Percentiles rank a stretch among this genome's conserved stretches.
Conservation (phyloP, 495 filamentous ascomycete genomes). For the Aspergillus campestris region DNA sequence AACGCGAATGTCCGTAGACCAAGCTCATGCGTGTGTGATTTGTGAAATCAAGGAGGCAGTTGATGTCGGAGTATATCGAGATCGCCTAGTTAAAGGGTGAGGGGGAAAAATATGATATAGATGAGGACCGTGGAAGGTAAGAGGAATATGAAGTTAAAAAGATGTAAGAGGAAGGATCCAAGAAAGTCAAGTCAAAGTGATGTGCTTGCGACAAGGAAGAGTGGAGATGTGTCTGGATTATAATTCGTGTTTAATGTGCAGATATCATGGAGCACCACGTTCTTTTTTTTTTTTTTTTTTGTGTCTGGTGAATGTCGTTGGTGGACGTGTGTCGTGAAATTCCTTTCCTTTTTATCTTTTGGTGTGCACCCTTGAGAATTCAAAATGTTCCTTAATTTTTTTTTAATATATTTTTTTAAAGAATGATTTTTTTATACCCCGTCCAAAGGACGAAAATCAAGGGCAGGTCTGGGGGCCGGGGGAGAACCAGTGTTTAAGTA, state of each 20-base stretch:
- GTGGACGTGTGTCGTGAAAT: slow-evolving; percentile 22
- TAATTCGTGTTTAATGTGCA: too few species aligned
- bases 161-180: background rate
- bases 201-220: too few species aligned
- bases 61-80: too few species aligned
- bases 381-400: slow-evolving; percentile 9
- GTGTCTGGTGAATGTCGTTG: too few species aligned
- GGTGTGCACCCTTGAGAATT: slow-evolving; percentile 1
- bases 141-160: background rate
- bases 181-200: too few species aligned
- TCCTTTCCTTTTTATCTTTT: slow-evolving; percentile 10
- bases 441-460: slow-evolving; percentile 16
- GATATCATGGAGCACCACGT: too few species aligned
- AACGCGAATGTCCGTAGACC: background rate
- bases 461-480: slow-evolving; percentile 10
- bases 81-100: too few species aligned
- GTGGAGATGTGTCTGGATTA: too few species aligned
- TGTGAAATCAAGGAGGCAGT: too few species aligned
- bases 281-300: too few species aligned
- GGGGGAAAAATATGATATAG: too few species aligned
- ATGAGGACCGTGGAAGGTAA: too few species aligned
- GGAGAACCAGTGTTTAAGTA: slow-evolving; percentile 19
- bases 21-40: slow-evolving; percentile 4
- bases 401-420: slow-evolving; percentile 2
- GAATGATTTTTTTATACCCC: slow-evolving; percentile 3